These are phyloP conservation scores for Kwoniella sp. DNA, from an alignment of 768 basidiomycete species.

Conservation along the genomic window DNA sequence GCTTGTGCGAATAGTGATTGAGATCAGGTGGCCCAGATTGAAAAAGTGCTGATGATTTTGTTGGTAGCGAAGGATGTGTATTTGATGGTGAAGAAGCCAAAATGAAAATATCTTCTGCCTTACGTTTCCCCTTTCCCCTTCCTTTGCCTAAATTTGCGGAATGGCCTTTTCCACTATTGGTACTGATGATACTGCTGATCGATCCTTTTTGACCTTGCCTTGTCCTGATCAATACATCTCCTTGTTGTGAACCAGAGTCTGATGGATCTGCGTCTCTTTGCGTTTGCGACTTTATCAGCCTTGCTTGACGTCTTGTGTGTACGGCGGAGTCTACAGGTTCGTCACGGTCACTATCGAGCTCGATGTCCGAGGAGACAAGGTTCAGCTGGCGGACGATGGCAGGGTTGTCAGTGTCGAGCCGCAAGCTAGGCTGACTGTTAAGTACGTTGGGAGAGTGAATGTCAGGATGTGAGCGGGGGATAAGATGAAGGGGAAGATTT, in stretches of 20 bases:
- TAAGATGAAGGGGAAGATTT: not conserved
- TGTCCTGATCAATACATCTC: not conserved
- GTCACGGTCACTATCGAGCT: not conserved
- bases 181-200: not conserved
- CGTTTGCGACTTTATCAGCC: not conserved
- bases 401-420: no score
- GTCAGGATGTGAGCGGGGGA: not conserved
- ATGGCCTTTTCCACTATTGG: not conserved
- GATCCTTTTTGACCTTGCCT: not conserved
- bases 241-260: not conserved
- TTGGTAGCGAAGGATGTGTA: conserved; percentile 1
- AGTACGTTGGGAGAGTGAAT: no score
- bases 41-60: not conserved
- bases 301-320: not conserved
- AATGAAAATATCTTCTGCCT: not conserved
- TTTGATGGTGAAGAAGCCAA: conserved; percentile 18
- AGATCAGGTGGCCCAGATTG: not conserved
- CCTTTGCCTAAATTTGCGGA: not conserved
- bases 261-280: no score
- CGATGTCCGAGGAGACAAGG: not conserved
- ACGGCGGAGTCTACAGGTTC: not conserved
- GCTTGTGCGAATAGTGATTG: not conserved
- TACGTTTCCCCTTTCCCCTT: not conserved
- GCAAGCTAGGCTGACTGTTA: not conserved
- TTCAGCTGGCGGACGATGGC: no score